A percentile compares a stretch with the other conserved stretches of the same genome.
phyloP scores from a whole-genome alignment of 2,329 filamentous ascomycete genomes.

The Ceratocystis destructans region DNA sequence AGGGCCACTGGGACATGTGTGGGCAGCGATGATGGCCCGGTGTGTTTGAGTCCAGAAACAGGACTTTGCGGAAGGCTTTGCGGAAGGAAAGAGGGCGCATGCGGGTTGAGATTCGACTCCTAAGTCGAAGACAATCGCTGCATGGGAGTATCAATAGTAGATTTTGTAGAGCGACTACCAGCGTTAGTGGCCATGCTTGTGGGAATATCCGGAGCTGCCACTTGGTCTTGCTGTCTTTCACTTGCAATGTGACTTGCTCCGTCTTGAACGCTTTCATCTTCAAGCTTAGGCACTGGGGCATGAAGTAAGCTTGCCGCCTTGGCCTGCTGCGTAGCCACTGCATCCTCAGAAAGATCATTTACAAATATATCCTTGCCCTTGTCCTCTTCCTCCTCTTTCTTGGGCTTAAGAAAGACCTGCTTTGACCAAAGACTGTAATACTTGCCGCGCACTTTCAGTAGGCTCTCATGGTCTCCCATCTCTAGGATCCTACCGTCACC shows the following conservation, averaged over 20 bases:
- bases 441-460: slow-evolving; percentile 44
- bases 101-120: slow-evolving; percentile 42
- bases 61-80: background rate
- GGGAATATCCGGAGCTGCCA: background rate
- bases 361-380: slow-evolving; percentile 24
- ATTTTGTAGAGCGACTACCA: background rate
- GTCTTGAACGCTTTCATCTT: slow-evolving; percentile 10
- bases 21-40: background rate
- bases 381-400: slow-evolving; percentile 25
- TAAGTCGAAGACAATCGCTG: slow-evolving; percentile 23
- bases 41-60: background rate
- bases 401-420: slow-evolving; percentile 42
- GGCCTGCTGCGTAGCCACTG: slow-evolving; percentile 26
- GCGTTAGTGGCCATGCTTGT: background rate
- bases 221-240: background rate
- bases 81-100: slow-evolving; percentile 43
- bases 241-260: background rate
- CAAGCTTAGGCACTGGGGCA: slow-evolving; percentile 12
- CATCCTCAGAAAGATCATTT: slow-evolving; percentile 29
- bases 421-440: slow-evolving; percentile 54
- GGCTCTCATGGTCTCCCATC: slow-evolving; percentile 45
- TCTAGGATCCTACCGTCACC: slow-evolving; percentile 50
- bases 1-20: background rate
- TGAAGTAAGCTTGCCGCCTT: slow-evolving; percentile 20
- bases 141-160: background rate